Conservation (phyloP, 106 monocot species). For the Phalaenopsis equestris region DNA sequence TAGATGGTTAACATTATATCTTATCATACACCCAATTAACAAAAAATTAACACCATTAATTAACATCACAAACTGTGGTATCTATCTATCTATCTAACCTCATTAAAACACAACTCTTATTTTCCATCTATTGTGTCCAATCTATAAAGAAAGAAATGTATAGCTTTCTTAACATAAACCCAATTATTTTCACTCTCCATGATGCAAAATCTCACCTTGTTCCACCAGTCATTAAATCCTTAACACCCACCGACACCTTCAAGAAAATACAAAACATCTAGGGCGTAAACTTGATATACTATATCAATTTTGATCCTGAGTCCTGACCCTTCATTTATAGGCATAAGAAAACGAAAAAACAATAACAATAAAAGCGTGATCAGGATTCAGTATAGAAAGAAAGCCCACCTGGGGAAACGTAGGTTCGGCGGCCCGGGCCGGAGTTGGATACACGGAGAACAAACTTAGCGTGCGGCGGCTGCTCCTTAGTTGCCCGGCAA, state of each 20-base stretch:
- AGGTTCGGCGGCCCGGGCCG: conserved; percentile 54
- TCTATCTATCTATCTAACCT: no score
- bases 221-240: not conserved
- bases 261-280: not conserved
- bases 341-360: not conserved
- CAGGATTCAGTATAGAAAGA: no score
- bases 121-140: no score
- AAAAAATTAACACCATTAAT: no score
- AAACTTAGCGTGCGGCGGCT: conserved; percentile 67
- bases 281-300: not conserved
- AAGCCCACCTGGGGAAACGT: conserved; percentile 50
- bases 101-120: no score
- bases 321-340: not conserved
- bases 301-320: not conserved
- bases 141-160: no score
- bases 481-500: conserved; percentile 56
- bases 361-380: not conserved
- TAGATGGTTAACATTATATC: no score
- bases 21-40: no score
- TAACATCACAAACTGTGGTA: no score
- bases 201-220: not conserved
- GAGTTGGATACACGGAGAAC: conserved; percentile 58
- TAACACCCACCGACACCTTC: not conserved
- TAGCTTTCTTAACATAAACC: no score
- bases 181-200: not conserved